A percentile compares a stretch with the other conserved stretches of the same genome.
phyloP scores from a whole-genome alignment of 139 green algal genomes.

The Haematococcus lacustris region DNA sequence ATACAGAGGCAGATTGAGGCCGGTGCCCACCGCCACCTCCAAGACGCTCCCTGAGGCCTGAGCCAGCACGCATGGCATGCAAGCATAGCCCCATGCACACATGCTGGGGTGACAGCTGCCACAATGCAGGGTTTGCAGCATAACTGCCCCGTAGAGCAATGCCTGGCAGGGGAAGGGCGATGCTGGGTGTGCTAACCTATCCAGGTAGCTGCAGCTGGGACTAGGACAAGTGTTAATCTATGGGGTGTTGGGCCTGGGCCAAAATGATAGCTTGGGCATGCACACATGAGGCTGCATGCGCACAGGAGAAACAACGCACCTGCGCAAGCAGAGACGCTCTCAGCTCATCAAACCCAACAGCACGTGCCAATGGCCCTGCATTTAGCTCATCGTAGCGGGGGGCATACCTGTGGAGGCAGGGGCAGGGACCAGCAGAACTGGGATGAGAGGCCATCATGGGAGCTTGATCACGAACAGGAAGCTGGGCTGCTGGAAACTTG shows the following conservation, averaged over 20 bases:
- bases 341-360: slow-evolving; percentile 47
- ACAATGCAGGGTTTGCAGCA: neutral
- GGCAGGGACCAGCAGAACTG: too few relatives aligned
- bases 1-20: slow-evolving; percentile 62
- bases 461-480: too few relatives aligned
- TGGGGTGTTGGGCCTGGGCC: neutral
- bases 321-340: slow-evolving; percentile 32
- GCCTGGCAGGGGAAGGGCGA: neutral
- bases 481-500: neutral
- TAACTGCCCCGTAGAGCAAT: neutral
- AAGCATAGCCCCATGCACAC: neutral
- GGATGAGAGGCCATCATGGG: too few relatives aligned
- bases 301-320: slow-evolving; percentile 10
- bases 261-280: neutral
- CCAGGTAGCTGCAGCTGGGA: neutral
- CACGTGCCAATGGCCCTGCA: slow-evolving; percentile 34
- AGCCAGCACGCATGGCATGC: neutral
- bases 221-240: neutral
- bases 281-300: too few relatives aligned
- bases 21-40: slow-evolving; percentile 53
- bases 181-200: neutral
- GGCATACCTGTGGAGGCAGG: slow-evolving; percentile 17
- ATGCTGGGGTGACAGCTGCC: neutral
- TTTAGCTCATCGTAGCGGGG: slow-evolving; percentile 55
- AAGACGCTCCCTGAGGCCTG: slow-evolving; percentile 31